phyloP scores from a whole-genome alignment of 106 monocot genomes.

The Acanthochlamys bracteata region DNA sequence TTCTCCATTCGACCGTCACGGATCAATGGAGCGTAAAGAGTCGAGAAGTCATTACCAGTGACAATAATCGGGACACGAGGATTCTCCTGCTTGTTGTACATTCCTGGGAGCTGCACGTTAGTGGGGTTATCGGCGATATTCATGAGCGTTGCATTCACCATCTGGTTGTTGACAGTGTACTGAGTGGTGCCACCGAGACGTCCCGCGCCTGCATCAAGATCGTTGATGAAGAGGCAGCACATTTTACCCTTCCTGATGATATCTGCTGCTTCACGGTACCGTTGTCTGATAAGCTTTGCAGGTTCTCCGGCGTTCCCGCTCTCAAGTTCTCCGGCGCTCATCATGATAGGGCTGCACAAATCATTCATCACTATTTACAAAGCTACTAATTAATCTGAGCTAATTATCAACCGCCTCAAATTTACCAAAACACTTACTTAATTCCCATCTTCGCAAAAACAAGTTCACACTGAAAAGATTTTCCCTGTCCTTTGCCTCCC shows the following conservation, averaged over 20 bases:
- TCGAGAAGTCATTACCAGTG: conserved; percentile 98
- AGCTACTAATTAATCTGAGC: too few relatives aligned
- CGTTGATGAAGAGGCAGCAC: conserved; percentile 97
- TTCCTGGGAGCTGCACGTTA: conserved; percentile 92
- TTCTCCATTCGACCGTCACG: conserved; percentile 99
- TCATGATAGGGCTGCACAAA: conserved; percentile 82
- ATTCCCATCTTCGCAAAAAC: conserved; percentile 96
- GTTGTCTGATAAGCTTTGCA: conserved; percentile 82
- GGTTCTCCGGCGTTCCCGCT: conserved; percentile 99
- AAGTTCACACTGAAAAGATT: conserved; percentile 97
- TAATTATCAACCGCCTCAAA: too few relatives aligned
- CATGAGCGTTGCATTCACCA: conserved; percentile 99
- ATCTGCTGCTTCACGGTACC: conserved; percentile 95
- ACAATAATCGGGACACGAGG: conserved; percentile 86
- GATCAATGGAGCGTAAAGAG: conserved; percentile 90
- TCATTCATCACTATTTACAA: too few relatives aligned
- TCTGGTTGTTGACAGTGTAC: conserved; percentile 99
- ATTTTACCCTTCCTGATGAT: conserved; percentile 93
- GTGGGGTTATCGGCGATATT: conserved; percentile 98
- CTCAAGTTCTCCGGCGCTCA: conserved; percentile 99
- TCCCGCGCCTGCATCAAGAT: conserved; percentile 96
- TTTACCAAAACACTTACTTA: conserved; percentile 74
- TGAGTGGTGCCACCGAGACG: conserved; percentile 95
- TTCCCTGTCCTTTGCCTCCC: conserved; percentile 99
- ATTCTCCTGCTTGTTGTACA: conserved; percentile 99